phyloP scores from a whole-genome alignment of 192 early-diverging fungal genomes.

The Paraglomus brasilianum region DNA sequence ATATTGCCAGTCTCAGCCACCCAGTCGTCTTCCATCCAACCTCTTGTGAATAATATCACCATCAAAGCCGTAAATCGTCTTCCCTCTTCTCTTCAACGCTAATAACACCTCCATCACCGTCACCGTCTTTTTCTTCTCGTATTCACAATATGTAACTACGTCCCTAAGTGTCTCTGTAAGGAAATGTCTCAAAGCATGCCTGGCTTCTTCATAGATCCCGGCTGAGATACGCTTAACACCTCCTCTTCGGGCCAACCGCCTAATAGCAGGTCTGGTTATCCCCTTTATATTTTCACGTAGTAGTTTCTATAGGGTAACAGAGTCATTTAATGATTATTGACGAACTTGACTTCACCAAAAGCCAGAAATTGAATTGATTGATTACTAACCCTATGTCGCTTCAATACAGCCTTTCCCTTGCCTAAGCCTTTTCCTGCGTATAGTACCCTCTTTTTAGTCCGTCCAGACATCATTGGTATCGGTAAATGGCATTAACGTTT shows the following conservation, averaged over 20 bases:
- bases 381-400: too few relatives aligned
- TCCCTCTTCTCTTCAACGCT: slow-evolving; percentile 90
- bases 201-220: slow-evolving; percentile 94
- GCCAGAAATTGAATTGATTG: too few relatives aligned
- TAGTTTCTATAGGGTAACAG: slow-evolving; percentile 4
- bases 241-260: slow-evolving; percentile 95
- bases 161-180: slow-evolving; percentile 95
- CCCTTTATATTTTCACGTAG: not conserved
- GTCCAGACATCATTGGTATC: too few relatives aligned
- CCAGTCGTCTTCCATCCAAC: too few relatives aligned
- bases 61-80: slow-evolving; percentile 70
- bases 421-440: too few relatives aligned
- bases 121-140: slow-evolving; percentile 96
- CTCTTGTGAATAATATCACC: slow-evolving; percentile 1
- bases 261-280: slow-evolving; percentile 57
- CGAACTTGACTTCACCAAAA: too few relatives aligned
- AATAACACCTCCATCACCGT: slow-evolving; percentile 96
- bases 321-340: too few relatives aligned
- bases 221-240: slow-evolving; percentile 99
- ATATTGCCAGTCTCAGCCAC: too few relatives aligned
- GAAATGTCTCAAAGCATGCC: slow-evolving; percentile 90
- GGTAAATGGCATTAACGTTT: too few relatives aligned
- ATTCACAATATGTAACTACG: slow-evolving; percentile 94
- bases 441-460: too few relatives aligned
- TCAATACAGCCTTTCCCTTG: too few relatives aligned